Evolutionary conservation across 2,329 filamentous ascomycete species (phyloP), one percentile per base, ranked within the genome.

Genomic region (Biscogniauxia mediterranea): DNA sequence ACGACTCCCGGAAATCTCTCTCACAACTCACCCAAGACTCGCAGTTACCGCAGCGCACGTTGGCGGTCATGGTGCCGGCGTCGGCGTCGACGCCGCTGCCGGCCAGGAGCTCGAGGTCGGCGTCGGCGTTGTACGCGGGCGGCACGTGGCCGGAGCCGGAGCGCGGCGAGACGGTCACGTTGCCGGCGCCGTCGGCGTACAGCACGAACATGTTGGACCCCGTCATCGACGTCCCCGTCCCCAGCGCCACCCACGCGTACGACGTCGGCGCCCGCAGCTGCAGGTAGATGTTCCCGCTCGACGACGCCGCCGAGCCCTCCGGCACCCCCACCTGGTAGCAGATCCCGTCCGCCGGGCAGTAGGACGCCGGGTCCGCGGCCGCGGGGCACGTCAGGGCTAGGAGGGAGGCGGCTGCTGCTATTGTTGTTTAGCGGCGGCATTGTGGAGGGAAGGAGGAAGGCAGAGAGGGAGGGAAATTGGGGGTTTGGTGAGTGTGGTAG

Each of bases 151-250:
- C 78, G 0, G 68, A 74, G 28, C 81, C 84, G 2, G 72, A 67
- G 21, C 87, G 82, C 1, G 85, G 80, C 63, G 85, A 88, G 57
- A 89, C 70, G 0, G 87, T 89, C 23, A 89, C 79, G 69, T 89
- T 88, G 63, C 82, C 82, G 3, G 67, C 65, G 61, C 84, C 84
- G 64, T 86, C 79, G 53, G 83, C 75, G 72, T 89, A 89, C 66
- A 89, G 78, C 68, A 89, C 65, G 69, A 89, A 88, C 60, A 89
- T 87, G 70, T 86, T 82, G 55, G 86, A 73, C 32, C 80, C 82
- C 15, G 71, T 50, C 87, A 89, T 89, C 51, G 64, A 61, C 0
- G 69, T 66, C 53, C 87, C 87, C 32, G 83, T 84, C 28, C 84
- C 87, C 19, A 89, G 76, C 8, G 78, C 83, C 17, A 87, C 79